phyloP scores from a whole-genome alignment of 2,329 filamentous ascomycete genomes.

The Cyanodermella asteris region DNA sequence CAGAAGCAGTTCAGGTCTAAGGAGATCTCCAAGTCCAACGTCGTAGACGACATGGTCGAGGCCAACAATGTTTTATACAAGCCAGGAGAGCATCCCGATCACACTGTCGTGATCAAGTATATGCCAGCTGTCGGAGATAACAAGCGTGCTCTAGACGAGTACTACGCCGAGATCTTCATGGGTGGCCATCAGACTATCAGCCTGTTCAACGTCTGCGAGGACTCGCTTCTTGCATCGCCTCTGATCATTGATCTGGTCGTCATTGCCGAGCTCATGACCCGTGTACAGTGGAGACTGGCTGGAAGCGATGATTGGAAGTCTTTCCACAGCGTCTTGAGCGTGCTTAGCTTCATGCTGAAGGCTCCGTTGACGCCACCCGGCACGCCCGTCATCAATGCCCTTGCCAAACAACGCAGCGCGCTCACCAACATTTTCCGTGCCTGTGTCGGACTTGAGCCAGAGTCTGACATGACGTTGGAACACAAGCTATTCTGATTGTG shows the following conservation, averaged over 20 bases:
- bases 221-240: conserved; percentile 85
- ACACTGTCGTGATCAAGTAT: conserved; percentile 99
- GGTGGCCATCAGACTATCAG: conserved; percentile 96
- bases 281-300: conserved; percentile 68
- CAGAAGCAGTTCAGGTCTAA: conserved; percentile 98
- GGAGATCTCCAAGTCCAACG: conserved; percentile 98
- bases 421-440: conserved; percentile 97
- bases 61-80: conserved; percentile 83
- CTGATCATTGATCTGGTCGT: conserved; percentile 93
- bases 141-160: conserved; percentile 96
- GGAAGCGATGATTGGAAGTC: conserved; percentile 53
- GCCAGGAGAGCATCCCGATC: conserved; percentile 83
- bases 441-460: conserved; percentile 86
- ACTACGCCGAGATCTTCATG: conserved; percentile 98
- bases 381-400: conserved; percentile 83
- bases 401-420: conserved; percentile 87
- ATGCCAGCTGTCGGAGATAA: conserved; percentile 98
- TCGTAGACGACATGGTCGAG: conserved; percentile 98
- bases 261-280: conserved; percentile 93
- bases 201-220: conserved; percentile 97
- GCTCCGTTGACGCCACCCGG: conserved; percentile 84
- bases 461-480: conserved; percentile 97
- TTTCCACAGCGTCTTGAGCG: conserved; percentile 92
- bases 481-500: conserved; percentile 67
- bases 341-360: conserved; percentile 97